Evolutionary conservation across 495 filamentous ascomycete genomes (phyloP).

Genomic region (Penicillium coprophilum): DNA sequence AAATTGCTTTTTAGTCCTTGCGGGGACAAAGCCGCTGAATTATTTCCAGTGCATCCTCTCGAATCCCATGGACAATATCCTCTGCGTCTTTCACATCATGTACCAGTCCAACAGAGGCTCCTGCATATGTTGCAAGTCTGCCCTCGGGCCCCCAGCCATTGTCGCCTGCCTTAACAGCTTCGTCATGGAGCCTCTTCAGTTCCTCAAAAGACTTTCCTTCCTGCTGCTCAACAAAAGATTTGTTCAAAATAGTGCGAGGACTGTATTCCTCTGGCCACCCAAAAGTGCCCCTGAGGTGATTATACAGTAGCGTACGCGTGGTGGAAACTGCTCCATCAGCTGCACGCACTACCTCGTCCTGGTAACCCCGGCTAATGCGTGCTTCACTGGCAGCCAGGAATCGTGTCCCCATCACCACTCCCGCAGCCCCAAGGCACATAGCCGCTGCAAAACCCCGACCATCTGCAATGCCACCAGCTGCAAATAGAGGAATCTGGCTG

Average conservation of each 20-base stretch:
- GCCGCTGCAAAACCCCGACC: constrained; percentile 63
- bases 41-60: constrained; percentile 12
- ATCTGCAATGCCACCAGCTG: constrained; percentile 72
- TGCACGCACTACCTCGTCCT: constrained; percentile 58
- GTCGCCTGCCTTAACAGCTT: constrained; percentile 54
- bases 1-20: neutral
- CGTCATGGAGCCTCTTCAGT: constrained; percentile 58
- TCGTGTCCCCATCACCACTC: constrained; percentile 68
- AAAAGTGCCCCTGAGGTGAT: constrained; percentile 64
- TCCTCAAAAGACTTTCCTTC: constrained; percentile 56
- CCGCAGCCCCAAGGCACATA: constrained; percentile 65
- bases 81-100: constrained; percentile 42
- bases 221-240: constrained; percentile 58
- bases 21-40: constrained; percentile 2
- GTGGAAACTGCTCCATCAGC: constrained; percentile 64
- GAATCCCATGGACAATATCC: constrained; percentile 37
- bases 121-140: constrained; percentile 71
- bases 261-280: constrained; percentile 67
- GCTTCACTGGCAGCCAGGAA: constrained; percentile 69
- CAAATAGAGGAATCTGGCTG: constrained; percentile 57
- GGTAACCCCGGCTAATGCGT: constrained; percentile 58
- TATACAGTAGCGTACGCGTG: constrained; percentile 66
- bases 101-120: constrained; percentile 52
- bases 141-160: constrained; percentile 61
- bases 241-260: constrained; percentile 62